Base-by-base conservation (phyloP, 805 yeast species). In the Yarrowia phangngaensis region DNA sequence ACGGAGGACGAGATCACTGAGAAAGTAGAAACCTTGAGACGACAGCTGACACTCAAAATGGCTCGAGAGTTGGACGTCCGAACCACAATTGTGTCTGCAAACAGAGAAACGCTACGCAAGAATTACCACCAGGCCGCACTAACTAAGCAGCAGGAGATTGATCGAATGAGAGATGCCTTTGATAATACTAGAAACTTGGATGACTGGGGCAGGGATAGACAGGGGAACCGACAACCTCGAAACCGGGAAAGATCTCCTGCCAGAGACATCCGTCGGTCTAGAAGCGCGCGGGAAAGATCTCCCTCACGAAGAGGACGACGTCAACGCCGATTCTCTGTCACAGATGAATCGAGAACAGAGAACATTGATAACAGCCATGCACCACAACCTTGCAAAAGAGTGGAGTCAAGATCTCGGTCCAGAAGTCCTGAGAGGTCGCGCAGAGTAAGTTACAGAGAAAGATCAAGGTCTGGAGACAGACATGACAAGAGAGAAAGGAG, bases 91-190 rank as follows among this genome's bases (percentile, higher is more conserved):
- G 32, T 38, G 8, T 38, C 45, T 17, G 45, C 32, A 2, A 32
- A 38, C 32, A 22, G 45, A 26, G 45, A 38, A 12, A 24, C 45
- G 0, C 31, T 27, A 3, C 15, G 45, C 7, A 38, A 38, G 14
- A 27, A 38, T 28, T 38, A 17, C 45, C 45, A 38, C 22, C 15
- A 27, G 45, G 31, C 45, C 1, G 45, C 45, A 4, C 11, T 27
- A 16, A 38, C 32, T 12, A 38, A 38, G 14, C 48, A 41, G 20
- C 20, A 41, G 29, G 48, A 41, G 3, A 20, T 30, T 20, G 35
- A 29, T 12, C 20, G 35, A 15, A 41, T 41, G 48, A 29, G 48
- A 41, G 35, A 41, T 16, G 48, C 48, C 8, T 38, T 38, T 13
- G 45, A 38, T 14, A 27, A 2, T 19, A 24, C 31, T 13, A 24